Conservation (phyloP, 164 flowering plant species). For the Brasenia schreberi region DNA sequence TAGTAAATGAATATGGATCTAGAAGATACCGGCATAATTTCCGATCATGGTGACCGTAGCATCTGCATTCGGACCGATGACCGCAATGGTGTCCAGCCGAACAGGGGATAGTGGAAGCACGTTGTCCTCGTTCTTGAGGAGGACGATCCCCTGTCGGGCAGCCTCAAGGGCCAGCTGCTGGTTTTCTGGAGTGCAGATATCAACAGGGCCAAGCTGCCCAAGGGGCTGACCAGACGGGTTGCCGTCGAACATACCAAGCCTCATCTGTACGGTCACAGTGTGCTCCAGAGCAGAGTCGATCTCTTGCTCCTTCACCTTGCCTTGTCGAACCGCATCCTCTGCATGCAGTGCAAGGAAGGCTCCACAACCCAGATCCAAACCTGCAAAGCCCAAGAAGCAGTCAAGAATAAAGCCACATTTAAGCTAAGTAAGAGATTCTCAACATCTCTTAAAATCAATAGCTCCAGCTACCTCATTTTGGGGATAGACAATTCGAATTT, state of each 20-base stretch:
- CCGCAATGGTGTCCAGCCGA: slow-evolving; percentile 52
- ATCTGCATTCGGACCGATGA: slow-evolving; percentile 75
- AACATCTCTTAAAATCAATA: no score
- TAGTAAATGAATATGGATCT: not conserved
- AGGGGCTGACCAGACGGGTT: slow-evolving; percentile 44
- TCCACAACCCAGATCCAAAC: slow-evolving; percentile 94
- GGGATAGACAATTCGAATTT: no score
- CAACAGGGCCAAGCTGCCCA: slow-evolving; percentile 46
- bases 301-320: slow-evolving; percentile 37
- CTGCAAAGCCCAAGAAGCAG: slow-evolving; percentile 16
- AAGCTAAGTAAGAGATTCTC: no score
- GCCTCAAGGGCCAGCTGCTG: slow-evolving; percentile 78
- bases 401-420: no score
- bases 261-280: slow-evolving; percentile 71
- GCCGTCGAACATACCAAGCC: slow-evolving; percentile 91
- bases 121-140: slow-evolving; percentile 53
- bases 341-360: slow-evolving; percentile 64
- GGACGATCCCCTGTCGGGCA: slow-evolving; percentile 85
- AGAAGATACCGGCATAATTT: slow-evolving; percentile 45
- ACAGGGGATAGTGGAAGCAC: slow-evolving; percentile 40
- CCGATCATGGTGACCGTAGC: slow-evolving; percentile 82
- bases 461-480: no score
- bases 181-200: slow-evolving; percentile 56
- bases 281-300: slow-evolving; percentile 47
- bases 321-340: slow-evolving; percentile 36